Percentiles rank a stretch among this genome's conserved stretches.
phyloP scores from a whole-genome alignment of 2,329 filamentous ascomycete species.

The Coniella lustricola region DNA sequence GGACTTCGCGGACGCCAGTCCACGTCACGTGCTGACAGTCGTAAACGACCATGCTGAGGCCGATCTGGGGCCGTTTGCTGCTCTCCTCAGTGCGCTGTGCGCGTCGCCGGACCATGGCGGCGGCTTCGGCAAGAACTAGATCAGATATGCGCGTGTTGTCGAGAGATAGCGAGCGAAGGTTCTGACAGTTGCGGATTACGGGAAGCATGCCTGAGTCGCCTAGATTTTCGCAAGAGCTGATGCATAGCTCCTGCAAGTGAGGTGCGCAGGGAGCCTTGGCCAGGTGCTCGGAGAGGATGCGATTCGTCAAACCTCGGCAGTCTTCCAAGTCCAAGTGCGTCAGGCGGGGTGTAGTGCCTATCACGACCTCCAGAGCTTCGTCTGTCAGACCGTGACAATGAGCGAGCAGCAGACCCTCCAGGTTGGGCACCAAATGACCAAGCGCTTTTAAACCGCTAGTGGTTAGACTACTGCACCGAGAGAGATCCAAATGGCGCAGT shows the following conservation, averaged over 20 bases:
- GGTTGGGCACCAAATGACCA: constrained; percentile 65
- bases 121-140: constrained; percentile 76
- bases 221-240: constrained; percentile 84
- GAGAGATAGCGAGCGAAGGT: constrained; percentile 68
- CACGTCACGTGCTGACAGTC: constrained; percentile 91
- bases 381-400: constrained; percentile 72
- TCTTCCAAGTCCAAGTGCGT: constrained; percentile 90
- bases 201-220: constrained; percentile 79
- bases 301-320: constrained; percentile 68
- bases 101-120: constrained; percentile 67
- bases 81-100: constrained; percentile 34
- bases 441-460: constrained; percentile 64
- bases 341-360: constrained; percentile 68
- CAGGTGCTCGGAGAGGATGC: constrained; percentile 62
- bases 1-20: constrained; percentile 80
- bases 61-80: constrained; percentile 43
- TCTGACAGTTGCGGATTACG: constrained; percentile 67
- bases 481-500: constrained; percentile 79
- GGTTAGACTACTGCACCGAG: constrained; percentile 68
- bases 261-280: constrained; percentile 68
- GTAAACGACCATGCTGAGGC: constrained; percentile 74
- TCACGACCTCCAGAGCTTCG: constrained; percentile 60
- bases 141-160: constrained; percentile 93
- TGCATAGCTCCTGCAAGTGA: constrained; percentile 69
- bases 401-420: constrained; percentile 78